Evolutionary conservation across 805 yeast genomes (phyloP).

Genomic region (Suhomyces vadensis): DNA sequence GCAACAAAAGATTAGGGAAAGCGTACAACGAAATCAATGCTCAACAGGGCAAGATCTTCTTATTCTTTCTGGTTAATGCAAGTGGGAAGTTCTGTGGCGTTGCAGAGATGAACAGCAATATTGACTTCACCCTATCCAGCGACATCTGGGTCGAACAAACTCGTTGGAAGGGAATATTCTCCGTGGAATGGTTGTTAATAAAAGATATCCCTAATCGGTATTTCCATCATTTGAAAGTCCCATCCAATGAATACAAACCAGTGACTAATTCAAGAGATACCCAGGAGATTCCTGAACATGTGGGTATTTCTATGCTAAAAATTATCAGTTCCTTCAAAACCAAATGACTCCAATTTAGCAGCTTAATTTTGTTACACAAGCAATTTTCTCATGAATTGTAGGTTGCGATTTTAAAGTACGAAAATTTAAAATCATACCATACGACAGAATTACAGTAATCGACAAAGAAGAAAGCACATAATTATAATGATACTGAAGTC

Average conservation of each 20-base stretch:
- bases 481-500: slow-evolving; percentile 4
- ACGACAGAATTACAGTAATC: not conserved
- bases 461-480: no score
- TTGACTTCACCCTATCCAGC: slow-evolving; percentile 38
- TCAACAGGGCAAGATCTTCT: slow-evolving; percentile 35
- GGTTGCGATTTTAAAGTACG: not conserved
- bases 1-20: slow-evolving; percentile 51
- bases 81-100: slow-evolving; percentile 61
- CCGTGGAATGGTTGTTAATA: slow-evolving; percentile 52
- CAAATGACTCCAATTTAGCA: not conserved
- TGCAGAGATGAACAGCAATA: slow-evolving; percentile 49
- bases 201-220: slow-evolving; percentile 52
- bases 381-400: not conserved
- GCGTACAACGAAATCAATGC: slow-evolving; percentile 34
- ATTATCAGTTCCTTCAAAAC: slow-evolving; percentile 35
- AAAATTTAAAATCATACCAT: slow-evolving; percentile 1
- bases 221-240: slow-evolving; percentile 47
- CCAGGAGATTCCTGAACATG: slow-evolving; percentile 53
- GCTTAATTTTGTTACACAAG: slow-evolving; percentile 1
- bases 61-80: slow-evolving; percentile 59
- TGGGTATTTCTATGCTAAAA: slow-evolving; percentile 49
- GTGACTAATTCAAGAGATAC: slow-evolving; percentile 64
- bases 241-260: slow-evolving; percentile 48
- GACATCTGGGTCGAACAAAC: slow-evolving; percentile 49
- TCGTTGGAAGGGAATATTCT: slow-evolving; percentile 54